Evolutionary conservation across 2,329 filamentous ascomycete species (phyloP), one percentile per base, ranked within the genome.

Genomic region (Cercospora beticola): DNA sequence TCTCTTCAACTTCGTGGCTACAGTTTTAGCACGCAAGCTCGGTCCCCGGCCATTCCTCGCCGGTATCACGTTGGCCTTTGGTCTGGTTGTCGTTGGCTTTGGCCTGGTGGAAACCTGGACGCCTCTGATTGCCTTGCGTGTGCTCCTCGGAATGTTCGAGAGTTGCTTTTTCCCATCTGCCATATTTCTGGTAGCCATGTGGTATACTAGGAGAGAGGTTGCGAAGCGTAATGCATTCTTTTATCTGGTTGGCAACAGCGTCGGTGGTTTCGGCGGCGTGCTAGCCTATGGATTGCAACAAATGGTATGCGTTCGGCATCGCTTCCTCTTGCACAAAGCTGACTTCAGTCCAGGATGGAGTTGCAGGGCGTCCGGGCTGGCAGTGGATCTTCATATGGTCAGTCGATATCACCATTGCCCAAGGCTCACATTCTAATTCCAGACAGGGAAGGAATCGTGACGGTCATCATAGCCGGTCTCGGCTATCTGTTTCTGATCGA

Each of bases 1-100:
- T 0, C 77, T 88, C 16, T 88, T 89, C 84, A 86, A 89, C 87
- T 0, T 88, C 86, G 0, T 68, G n/a, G 64, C 64, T 16, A 62
- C 64, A 7, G 59, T 66, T 8, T 23, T 66, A 7, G 49, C 64
- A 4, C 64, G 64, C 14, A 66, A 90, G 89, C 69, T 80, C 89
- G 66, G 74, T 87, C 0, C 78, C 89, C 2, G 87, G 86, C 0
- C 80, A 83, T 3, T 78, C 86, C 36, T 80, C 82, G 16, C 87
- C 86, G 1, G 85, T 84, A 2, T 67, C 85, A 2, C 88, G 87
- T 70, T 80, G 88, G 2, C 81, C 84, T 0, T 61, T 40, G 23
- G 52, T 43, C 52, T 46, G 31, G 65, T 66, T n/a, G 65, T 66
- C 16, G 40, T 66, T 23, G 59, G 58, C 12, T 59, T 59, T 28